A percentile compares a stretch with the other conserved stretches of the same genome.
These are phyloP conservation scores for Brassica nigra DNA, from an alignment of 345 rosid genomes.

Conservation along the genomic window DNA sequence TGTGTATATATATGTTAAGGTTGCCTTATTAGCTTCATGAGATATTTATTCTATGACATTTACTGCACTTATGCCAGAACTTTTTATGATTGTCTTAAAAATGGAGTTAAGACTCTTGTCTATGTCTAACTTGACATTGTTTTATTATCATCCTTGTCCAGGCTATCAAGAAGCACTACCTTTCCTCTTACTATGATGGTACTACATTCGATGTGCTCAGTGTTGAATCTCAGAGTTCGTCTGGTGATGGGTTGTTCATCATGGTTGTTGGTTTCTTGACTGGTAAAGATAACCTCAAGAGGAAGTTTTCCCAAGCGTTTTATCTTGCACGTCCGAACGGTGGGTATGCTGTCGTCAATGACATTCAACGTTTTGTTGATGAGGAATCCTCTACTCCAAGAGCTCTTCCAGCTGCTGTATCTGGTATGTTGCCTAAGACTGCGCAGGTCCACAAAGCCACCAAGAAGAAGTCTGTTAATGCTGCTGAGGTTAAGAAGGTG, in stretches of 20 bases:
- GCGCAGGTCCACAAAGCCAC: background rate
- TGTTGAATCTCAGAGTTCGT: conserved; percentile 27
- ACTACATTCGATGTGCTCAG: conserved; percentile 17
- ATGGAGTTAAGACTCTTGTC: background rate
- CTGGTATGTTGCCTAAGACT: conserved; percentile 23
- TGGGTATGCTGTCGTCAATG: conserved; percentile 20
- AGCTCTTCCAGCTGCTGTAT: conserved; percentile 10
- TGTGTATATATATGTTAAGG: background rate
- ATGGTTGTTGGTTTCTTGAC: conserved; percentile 36
- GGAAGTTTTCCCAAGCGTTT: conserved; percentile 36
- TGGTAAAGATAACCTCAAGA: conserved; percentile 27
- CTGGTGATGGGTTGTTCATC: conserved; percentile 12
- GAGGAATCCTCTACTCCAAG: background rate
- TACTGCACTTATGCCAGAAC: background rate
- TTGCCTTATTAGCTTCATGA: background rate
- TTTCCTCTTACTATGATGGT: conserved; percentile 14
- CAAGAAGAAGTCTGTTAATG: conserved; percentile 13
- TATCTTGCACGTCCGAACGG: conserved; percentile 14
- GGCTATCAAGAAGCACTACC: conserved; percentile 33
- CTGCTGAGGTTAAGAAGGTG: conserved; percentile 2
- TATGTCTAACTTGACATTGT: background rate
- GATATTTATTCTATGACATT: background rate
- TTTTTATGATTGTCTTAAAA: background rate
- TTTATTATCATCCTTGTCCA: conserved; percentile 7
- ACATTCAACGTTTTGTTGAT: conserved; percentile 32